phyloP scores from a whole-genome alignment of 352 stramenopile species.

The Pythium apleroticum region DNA sequence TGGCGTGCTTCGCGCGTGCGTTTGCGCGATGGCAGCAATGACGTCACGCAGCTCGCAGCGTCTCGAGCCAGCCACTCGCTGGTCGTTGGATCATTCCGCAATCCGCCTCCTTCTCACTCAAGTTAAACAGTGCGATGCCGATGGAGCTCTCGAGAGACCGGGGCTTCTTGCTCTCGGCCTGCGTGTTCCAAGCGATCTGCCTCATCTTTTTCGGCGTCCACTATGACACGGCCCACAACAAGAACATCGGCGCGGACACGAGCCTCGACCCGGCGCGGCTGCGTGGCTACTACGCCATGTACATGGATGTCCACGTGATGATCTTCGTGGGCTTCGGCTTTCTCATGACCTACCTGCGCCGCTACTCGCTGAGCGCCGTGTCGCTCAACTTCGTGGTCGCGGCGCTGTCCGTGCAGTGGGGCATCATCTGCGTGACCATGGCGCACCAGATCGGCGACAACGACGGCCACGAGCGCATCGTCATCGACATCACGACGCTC shows the following conservation, averaged over 20 bases:
- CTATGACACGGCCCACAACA: slow-evolving; percentile 45
- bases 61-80: neutral
- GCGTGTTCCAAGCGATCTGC: slow-evolving; percentile 43
- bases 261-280: slow-evolving; percentile 10
- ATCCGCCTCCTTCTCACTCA: neutral
- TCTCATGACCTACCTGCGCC: slow-evolving; percentile 86
- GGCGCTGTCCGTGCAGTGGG: slow-evolving; percentile 66
- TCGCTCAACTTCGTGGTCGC: slow-evolving; percentile 80
- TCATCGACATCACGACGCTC: slow-evolving; percentile 60
- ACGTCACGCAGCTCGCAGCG: neutral
- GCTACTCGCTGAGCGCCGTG: slow-evolving; percentile 77
- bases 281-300: slow-evolving; percentile 46
- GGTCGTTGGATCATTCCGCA: slow-evolving; percentile 15
- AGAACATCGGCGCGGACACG: slow-evolving; percentile 14
- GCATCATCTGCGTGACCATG: slow-evolving; percentile 66
- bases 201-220: slow-evolving; percentile 47
- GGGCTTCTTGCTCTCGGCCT: slow-evolving; percentile 44
- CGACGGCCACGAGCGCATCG: slow-evolving; percentile 40
- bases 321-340: slow-evolving; percentile 89
- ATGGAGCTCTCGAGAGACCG: slow-evolving; percentile 32
- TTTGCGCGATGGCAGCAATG: neutral
- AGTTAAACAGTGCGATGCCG: neutral
- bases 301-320: slow-evolving; percentile 84
- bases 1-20: neutral
- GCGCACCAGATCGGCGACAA: slow-evolving; percentile 50